Evolutionary conservation across 139 green algal species (phyloP).

Genomic region (Chlamydomonas incerta): DNA sequence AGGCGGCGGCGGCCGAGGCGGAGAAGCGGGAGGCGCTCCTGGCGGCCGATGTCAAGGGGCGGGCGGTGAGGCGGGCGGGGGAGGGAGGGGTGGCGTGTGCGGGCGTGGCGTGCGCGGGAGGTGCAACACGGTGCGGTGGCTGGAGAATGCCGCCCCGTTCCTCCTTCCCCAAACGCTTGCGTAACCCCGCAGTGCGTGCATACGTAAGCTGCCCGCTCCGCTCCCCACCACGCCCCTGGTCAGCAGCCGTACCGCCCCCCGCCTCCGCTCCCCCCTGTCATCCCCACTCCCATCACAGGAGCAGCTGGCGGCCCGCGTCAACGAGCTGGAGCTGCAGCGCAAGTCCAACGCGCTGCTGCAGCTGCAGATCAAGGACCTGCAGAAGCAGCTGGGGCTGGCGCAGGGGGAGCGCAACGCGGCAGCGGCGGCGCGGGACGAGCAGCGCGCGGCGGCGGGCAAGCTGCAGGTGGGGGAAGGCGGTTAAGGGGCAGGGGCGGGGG

Average conservation of each 20-base stretch:
- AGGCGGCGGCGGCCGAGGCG: conserved; percentile 5
- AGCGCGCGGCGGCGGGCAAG: neutral
- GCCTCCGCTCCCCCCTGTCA: too few relatives aligned
- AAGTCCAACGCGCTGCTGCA: conserved; percentile 27
- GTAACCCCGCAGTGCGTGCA: too few relatives aligned
- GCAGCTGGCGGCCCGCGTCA: neutral
- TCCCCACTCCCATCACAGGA: too few relatives aligned
- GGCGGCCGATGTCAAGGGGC: neutral
- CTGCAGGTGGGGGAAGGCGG: conserved; percentile 5
- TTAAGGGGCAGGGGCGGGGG: neutral
- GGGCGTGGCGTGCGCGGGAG: too few relatives aligned
- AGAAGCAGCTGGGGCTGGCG: conserved; percentile 36
- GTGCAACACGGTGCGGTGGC: too few relatives aligned
- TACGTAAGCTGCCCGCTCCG: too few relatives aligned
- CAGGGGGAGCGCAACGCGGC: neutral
- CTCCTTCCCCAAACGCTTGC: too few relatives aligned
- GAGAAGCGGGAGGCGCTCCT: conserved; percentile 27
- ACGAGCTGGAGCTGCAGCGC: conserved; percentile 17
- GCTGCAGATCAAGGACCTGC: conserved; percentile 44
- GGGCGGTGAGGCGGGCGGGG: conserved; percentile 33
- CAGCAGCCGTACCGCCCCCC: too few relatives aligned
- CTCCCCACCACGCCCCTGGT: too few relatives aligned
- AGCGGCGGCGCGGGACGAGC: conserved; percentile 20
- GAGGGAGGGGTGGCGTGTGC: too few relatives aligned
- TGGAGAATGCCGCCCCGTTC: too few relatives aligned